Evolutionary conservation across 192 early-diverging fungal genomes (phyloP).

Genomic region (Coemansia sp.): DNA sequence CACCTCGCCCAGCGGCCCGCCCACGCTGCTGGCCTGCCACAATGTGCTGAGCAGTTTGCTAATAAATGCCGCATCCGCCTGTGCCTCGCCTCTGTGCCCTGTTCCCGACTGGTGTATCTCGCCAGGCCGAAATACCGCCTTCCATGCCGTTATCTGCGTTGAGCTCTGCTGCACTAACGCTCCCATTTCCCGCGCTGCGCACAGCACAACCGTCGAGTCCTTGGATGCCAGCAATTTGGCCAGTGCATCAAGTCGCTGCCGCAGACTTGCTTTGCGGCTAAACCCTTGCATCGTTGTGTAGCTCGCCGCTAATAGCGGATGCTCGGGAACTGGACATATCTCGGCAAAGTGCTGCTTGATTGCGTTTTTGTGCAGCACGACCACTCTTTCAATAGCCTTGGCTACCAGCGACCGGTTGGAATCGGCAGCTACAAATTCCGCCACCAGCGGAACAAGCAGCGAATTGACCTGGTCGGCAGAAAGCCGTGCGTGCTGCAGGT

Average conservation of each 20-base stretch:
- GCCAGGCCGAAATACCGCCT: conserved; percentile 19
- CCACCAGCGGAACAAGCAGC: conserved; percentile 42
- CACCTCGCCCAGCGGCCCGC: conserved; percentile 25
- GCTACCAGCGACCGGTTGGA: conserved; percentile 13
- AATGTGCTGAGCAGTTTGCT: conserved; percentile 14
- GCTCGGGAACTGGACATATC: conserved; percentile 45
- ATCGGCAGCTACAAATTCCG: conserved; percentile 19
- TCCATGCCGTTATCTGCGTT: conserved; percentile 30
- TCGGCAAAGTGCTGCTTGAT: conserved; percentile 15
- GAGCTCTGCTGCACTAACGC: conserved; percentile 20
- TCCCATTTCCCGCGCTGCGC: conserved; percentile 35
- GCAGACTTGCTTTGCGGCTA: conserved; percentile 3
- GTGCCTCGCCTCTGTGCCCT: not conserved
- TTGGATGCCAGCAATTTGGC: conserved; percentile 30
- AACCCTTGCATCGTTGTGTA: conserved; percentile 15
- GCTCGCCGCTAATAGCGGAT: conserved; percentile 36
- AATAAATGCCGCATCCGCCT: conserved; percentile 9
- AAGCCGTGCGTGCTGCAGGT: conserved; percentile 13
- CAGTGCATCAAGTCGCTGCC: conserved; percentile 17
- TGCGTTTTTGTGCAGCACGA: conserved; percentile 14
- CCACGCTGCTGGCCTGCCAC: conserved; percentile 18
- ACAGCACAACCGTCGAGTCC: conserved; percentile 37
- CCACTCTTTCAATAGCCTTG: conserved; percentile 21
- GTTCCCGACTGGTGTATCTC: not conserved
- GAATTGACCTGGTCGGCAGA: conserved; percentile 44